phyloP scores from a whole-genome alignment of 768 basidiomycete species.

The Rhodotorula graminis region DNA sequence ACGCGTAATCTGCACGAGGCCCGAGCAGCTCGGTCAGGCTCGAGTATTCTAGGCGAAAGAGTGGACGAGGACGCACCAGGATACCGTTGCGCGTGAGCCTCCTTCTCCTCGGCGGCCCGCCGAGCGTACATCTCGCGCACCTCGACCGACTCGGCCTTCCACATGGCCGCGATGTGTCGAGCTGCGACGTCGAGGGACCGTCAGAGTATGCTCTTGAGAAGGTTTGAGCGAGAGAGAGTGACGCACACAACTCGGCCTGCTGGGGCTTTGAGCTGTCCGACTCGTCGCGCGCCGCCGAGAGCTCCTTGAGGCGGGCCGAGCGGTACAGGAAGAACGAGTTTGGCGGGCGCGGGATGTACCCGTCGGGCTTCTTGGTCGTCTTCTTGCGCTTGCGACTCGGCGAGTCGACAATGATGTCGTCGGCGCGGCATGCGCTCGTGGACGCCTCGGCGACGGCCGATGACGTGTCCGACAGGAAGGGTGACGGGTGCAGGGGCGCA shows the following conservation, averaged over 20 bases:
- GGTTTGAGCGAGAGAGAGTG: not conserved
- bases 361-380: not conserved
- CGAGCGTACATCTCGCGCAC: constrained; percentile 43
- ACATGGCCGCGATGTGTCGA: constrained; percentile 59
- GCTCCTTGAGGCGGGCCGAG: constrained; percentile 55
- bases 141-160: constrained; percentile 56
- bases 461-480: not conserved
- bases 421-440: too few relatives aligned
- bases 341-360: constrained; percentile 58
- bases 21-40: not conserved
- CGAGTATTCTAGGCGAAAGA: accelerated
- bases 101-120: constrained; percentile 14
- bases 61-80: constrained; percentile 15
- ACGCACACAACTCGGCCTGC: constrained; percentile 59
- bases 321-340: constrained; percentile 86
- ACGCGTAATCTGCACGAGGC: not conserved
- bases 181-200: constrained; percentile 40
- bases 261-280: constrained; percentile 47
- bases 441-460: not conserved
- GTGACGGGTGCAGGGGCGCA: not conserved
- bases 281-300: constrained; percentile 45
- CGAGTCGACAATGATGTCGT: not conserved
- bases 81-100: constrained; percentile 15
- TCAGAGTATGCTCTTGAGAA: not conserved
- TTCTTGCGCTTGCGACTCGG: not conserved